Evolutionary conservation across 1,284 basidiomycete genomes (phyloP).

Genomic region (Vanrija sp.): DNA sequence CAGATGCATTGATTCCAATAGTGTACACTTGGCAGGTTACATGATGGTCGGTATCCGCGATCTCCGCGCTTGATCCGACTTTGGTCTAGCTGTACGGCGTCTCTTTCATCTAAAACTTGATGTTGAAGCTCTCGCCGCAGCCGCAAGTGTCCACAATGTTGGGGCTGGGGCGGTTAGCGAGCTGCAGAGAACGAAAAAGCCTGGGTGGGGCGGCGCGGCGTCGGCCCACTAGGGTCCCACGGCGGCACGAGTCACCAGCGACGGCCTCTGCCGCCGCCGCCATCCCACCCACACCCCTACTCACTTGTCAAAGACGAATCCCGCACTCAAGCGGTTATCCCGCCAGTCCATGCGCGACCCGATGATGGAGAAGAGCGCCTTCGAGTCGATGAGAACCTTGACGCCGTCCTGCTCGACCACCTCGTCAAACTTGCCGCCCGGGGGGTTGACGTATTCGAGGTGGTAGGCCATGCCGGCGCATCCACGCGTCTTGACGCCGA

Average conservation of each 20-base stretch:
- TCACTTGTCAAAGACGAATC: slow-evolving; percentile 45
- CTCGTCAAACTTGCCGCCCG: slow-evolving; percentile 87
- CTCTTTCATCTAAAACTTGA: too few relatives aligned
- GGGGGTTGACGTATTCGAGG: slow-evolving; percentile 89
- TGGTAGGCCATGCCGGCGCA: slow-evolving; percentile 98
- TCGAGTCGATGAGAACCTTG: slow-evolving; percentile 90
- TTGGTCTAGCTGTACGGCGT: too few relatives aligned
- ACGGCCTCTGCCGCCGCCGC: neutral
- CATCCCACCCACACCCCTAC: slow-evolving; percentile 20
- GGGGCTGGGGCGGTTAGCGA: slow-evolving; percentile 11
- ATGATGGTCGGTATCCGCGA: neutral
- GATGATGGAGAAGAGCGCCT: slow-evolving; percentile 96
- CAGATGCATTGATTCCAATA: too few relatives aligned
- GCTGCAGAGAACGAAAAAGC: slow-evolving; percentile 9
- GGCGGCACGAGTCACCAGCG: neutral
- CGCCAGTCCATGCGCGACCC: slow-evolving; percentile 99
- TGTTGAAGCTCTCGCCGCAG: slow-evolving; percentile 40
- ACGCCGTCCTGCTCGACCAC: slow-evolving; percentile 95
- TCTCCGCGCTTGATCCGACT: slow-evolving; percentile 17
- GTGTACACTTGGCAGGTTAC: too few relatives aligned
- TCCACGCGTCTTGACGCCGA: slow-evolving; percentile 97
- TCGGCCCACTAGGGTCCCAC: neutral
- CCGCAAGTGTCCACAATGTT: slow-evolving; percentile 47
- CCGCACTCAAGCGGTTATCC: slow-evolving; percentile 73
- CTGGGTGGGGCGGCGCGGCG: neutral